These are phyloP conservation scores for Microbotryum lychnidis-dioicae DNA, from an alignment of 1,284 basidiomycete species.

Conservation along the genomic window DNA sequence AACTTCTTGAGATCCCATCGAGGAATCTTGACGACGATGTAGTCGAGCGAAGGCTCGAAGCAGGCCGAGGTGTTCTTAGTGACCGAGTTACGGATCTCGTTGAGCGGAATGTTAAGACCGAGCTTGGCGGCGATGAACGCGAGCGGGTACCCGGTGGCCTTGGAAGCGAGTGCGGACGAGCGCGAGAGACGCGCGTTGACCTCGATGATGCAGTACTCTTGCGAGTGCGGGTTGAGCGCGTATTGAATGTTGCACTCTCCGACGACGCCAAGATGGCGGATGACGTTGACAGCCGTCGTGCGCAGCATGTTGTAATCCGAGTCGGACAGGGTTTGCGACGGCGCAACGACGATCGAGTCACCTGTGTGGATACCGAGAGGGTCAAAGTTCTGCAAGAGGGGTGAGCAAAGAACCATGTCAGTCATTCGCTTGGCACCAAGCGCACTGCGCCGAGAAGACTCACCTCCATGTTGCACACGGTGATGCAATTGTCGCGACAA, in stretches of 20 bases:
- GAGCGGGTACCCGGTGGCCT: slow-evolving; percentile 97
- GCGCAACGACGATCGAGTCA: slow-evolving; percentile 99
- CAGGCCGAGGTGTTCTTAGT: slow-evolving; percentile 94
- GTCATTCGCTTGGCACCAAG: slow-evolving; percentile 1
- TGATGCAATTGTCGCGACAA: slow-evolving; percentile 58
- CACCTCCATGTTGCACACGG: slow-evolving; percentile 34
- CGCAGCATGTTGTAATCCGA: slow-evolving; percentile 96
- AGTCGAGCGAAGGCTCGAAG: slow-evolving; percentile 98
- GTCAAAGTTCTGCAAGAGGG: slow-evolving; percentile 89
- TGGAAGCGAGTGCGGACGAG: slow-evolving; percentile 76
- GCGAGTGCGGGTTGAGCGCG: slow-evolving; percentile 83
- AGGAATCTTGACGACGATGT: slow-evolving; percentile 96
- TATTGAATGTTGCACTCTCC: slow-evolving; percentile 97
- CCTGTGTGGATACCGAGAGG: slow-evolving; percentile 99
- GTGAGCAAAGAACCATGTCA: neutral
- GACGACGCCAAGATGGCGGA: slow-evolving; percentile 93
- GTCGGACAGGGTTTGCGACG: slow-evolving; percentile 94
- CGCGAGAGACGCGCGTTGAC: slow-evolving; percentile 64
- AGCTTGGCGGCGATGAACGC: slow-evolving; percentile 99
- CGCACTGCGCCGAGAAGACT: slow-evolving; percentile 40
- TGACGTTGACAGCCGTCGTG: slow-evolving; percentile 92
- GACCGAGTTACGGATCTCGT: slow-evolving; percentile 95
- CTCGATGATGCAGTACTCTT: slow-evolving; percentile 91
- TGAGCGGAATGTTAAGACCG: slow-evolving; percentile 89
- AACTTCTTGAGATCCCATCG: slow-evolving; percentile 99